phyloP scores from a whole-genome alignment of 805 yeast species.

The Isabelozyma gotoi region DNA sequence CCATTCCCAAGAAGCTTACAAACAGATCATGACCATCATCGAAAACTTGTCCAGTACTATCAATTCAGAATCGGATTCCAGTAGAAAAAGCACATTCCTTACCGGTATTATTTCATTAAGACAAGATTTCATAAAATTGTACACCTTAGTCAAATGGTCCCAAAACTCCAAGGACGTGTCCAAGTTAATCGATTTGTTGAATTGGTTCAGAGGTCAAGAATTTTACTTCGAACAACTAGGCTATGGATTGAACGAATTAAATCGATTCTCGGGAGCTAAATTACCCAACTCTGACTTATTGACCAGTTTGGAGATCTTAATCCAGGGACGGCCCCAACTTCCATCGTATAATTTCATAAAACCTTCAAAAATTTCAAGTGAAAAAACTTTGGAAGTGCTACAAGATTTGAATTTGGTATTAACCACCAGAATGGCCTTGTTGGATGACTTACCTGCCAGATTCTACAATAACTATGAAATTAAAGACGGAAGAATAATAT shows the following conservation, averaged over 20 bases:
- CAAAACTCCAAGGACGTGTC: constrained; percentile 69
- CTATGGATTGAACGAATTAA: constrained; percentile 66
- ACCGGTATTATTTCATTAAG: constrained; percentile 69
- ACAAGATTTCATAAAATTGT: constrained; percentile 80
- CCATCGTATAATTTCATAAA: constrained; percentile 62
- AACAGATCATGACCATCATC: constrained; percentile 58
- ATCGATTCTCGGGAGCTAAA: constrained; percentile 82
- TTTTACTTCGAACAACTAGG: constrained; percentile 59
- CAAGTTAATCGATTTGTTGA: constrained; percentile 77
- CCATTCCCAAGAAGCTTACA: constrained; percentile 60
- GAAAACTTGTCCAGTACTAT: constrained; percentile 54
- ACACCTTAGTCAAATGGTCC: constrained; percentile 89
- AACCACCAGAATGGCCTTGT: constrained; percentile 71
- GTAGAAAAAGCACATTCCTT: constrained; percentile 67
- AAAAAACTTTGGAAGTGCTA: constrained; percentile 59
- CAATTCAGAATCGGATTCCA: constrained; percentile 51
- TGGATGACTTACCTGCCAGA: constrained; percentile 60
- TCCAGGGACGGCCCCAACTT: constrained; percentile 72
- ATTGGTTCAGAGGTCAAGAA: constrained; percentile 83
- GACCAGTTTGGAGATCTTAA: constrained; percentile 83
- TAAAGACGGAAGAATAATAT: constrained; percentile 73
- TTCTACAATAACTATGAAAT: constrained; percentile 61
- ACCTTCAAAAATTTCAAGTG: constrained; percentile 49
- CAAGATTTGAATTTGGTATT: constrained; percentile 69
- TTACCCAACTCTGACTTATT: constrained; percentile 87